Evolutionary conservation across 352 stramenopile species (phyloP).

Genomic region (Globisporangium solare): DNA sequence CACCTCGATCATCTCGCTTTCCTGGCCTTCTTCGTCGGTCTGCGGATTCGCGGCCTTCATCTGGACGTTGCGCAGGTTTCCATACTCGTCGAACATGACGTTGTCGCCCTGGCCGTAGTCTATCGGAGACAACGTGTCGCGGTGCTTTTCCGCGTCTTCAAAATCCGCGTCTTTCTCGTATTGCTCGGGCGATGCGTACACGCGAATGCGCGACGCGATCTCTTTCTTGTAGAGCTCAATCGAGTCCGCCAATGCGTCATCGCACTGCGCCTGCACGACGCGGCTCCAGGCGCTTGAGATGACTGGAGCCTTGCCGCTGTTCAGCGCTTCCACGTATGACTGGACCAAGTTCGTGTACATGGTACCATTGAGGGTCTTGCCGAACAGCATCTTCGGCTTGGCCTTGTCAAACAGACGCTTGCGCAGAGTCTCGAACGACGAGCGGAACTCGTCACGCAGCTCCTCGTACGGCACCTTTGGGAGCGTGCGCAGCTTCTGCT

Average conservation of each 20-base stretch:
- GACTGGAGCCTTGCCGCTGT: slow-evolving; percentile 81
- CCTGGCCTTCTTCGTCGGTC: slow-evolving; percentile 30
- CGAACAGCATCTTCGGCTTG: slow-evolving; percentile 83
- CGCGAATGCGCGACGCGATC: slow-evolving; percentile 41
- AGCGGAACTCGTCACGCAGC: slow-evolving; percentile 78
- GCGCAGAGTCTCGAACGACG: slow-evolving; percentile 65
- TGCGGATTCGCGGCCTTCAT: slow-evolving; percentile 16
- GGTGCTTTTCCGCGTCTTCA: slow-evolving; percentile 21
- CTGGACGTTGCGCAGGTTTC: slow-evolving; percentile 51
- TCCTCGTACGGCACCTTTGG: slow-evolving; percentile 65
- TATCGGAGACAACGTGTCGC: slow-evolving; percentile 30
- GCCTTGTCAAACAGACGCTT: slow-evolving; percentile 72
- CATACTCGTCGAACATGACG: slow-evolving; percentile 74
- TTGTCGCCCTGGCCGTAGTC: slow-evolving; percentile 50
- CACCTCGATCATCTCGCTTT: slow-evolving; percentile 69
- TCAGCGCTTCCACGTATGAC: slow-evolving; percentile 84
- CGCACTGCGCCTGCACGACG: slow-evolving; percentile 81
- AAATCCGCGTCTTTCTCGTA: slow-evolving; percentile 51
- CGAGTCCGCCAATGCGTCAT: slow-evolving; percentile 73
- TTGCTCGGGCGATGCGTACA: slow-evolving; percentile 48
- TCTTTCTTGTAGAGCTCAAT: slow-evolving; percentile 77
- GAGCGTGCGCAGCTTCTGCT: slow-evolving; percentile 74
- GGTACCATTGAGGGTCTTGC: slow-evolving; percentile 77
- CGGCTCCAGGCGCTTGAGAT: slow-evolving; percentile 89
- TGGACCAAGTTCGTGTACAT: slow-evolving; percentile 85